These are phyloP conservation scores for Hanseniaspora lachancei DNA, from an alignment of 805 yeast species.

Conservation along the genomic window DNA sequence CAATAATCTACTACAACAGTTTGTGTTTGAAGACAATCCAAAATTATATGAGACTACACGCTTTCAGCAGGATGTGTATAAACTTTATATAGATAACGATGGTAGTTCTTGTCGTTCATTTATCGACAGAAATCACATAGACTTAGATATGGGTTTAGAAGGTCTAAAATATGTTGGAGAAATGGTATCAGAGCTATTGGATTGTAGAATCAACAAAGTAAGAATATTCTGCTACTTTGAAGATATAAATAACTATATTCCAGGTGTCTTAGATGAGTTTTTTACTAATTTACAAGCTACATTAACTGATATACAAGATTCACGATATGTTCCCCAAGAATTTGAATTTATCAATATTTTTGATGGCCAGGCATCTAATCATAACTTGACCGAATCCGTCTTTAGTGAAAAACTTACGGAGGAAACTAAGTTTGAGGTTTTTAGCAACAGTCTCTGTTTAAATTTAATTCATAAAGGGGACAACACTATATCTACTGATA, in stretches of 20 bases:
- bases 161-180: not conserved
- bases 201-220: not conserved
- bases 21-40: slow-evolving; percentile 1
- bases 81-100: slow-evolving; percentile 3
- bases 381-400: not conserved
- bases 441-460: not conserved
- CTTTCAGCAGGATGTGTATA: slow-evolving; percentile 1
- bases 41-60: not conserved
- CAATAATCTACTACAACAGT: slow-evolving; percentile 8
- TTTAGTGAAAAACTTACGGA: not conserved
- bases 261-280: slow-evolving; percentile 5
- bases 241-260: slow-evolving; percentile 10
- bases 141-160: slow-evolving; percentile 8
- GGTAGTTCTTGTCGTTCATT: not conserved
- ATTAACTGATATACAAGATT: not conserved
- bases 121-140: slow-evolving; percentile 5
- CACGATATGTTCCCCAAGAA: not conserved
- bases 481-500: not conserved
- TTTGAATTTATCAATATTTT: slow-evolving; percentile 8
- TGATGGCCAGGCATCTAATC: not conserved
- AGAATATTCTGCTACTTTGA: slow-evolving; percentile 10
- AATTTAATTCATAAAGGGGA: not conserved
- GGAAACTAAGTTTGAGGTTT: not conserved
- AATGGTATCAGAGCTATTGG: not conserved
- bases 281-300: not conserved